These are phyloP conservation scores for Vinca minor DNA, from an alignment of 257 asterid species.

Conservation along the genomic window DNA sequence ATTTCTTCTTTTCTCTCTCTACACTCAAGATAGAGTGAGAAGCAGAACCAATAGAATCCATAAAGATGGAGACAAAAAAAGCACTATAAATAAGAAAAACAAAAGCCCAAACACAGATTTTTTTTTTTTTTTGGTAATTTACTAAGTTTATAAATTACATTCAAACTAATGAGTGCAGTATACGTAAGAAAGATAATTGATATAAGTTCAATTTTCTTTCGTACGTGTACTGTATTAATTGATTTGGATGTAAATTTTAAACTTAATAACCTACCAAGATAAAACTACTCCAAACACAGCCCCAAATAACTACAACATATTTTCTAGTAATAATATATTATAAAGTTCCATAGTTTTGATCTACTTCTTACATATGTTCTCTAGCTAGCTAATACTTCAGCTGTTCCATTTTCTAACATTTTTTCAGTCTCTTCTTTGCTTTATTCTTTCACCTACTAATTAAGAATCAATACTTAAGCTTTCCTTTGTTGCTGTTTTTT, in stretches of 20 bases:
- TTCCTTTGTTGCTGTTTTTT: no score
- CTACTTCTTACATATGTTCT: neutral
- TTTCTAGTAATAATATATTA: neutral
- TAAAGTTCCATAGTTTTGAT: neutral
- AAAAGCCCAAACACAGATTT: neutral
- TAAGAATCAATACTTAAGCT: no score
- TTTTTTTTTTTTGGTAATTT: no score
- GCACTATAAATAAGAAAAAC: conserved; percentile 6
- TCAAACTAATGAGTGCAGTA: no score
- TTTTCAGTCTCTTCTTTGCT: conserved; percentile 16
- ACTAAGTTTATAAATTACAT: no score
- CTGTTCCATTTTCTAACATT: neutral
- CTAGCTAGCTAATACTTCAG: neutral
- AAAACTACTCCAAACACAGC: no score
- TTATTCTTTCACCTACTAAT: conserved; percentile 19
- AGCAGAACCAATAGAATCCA: no score
- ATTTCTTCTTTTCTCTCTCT: neutral
- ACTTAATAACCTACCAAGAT: no score
- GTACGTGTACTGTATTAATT: no score
- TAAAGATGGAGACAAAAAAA: neutral
- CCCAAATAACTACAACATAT: neutral
- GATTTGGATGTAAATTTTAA: no score
- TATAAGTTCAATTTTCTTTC: no score
- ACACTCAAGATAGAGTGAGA: neutral
- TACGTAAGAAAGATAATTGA: no score